Evolutionary conservation across 129 eudicot genomes (phyloP).

Genomic region (Helianthus annuus): DNA sequence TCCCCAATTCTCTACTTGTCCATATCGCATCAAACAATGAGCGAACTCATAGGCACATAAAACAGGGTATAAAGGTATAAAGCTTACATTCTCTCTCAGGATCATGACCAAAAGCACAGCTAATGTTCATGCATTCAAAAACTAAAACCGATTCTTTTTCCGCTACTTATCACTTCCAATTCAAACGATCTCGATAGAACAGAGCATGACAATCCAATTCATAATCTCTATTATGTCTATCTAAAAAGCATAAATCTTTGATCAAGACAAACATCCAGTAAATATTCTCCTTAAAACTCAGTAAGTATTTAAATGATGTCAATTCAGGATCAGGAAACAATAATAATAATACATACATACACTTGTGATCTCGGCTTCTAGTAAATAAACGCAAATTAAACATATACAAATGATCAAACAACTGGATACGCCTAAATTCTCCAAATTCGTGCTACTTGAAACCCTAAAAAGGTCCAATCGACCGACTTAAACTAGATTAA

Average conservation of each 20-base stretch:
- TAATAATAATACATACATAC: background rate
- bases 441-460: constrained; percentile 28
- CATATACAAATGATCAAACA: no score
- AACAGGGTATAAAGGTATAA: no score
- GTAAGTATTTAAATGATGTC: constrained; percentile 15
- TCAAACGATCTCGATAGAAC: constrained; percentile 23
- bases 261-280: constrained; percentile 24
- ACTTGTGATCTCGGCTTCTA: no score
- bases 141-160: background rate
- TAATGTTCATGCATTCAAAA: no score
- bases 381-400: background rate
- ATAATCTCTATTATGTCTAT: background rate
- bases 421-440: background rate
- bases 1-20: background rate
- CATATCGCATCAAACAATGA: background rate
- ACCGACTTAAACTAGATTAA: background rate
- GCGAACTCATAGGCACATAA: no score
- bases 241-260: background rate
- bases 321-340: constrained; percentile 15
- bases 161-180: background rate
- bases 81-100: background rate
- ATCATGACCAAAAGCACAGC: constrained; percentile 18
- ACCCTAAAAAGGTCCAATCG: constrained; percentile 40
- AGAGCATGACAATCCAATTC: constrained; percentile 8
- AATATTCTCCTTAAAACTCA: constrained; percentile 12